Evolutionary conservation across 2,329 filamentous ascomycete species (phyloP), one percentile per base, ranked within the genome.

Genomic region (Didymella lethalis): DNA sequence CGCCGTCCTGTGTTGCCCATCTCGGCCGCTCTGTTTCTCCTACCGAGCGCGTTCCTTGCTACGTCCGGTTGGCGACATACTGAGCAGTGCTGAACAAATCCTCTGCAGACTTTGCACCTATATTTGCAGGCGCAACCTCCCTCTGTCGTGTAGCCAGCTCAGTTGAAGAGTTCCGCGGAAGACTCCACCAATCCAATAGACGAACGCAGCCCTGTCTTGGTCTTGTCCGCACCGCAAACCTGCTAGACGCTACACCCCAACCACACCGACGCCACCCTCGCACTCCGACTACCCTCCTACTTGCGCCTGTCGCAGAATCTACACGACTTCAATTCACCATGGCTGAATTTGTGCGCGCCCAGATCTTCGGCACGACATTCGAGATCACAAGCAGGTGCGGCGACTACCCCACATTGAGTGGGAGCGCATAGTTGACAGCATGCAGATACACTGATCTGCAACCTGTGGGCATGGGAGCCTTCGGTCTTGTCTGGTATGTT

Each of bases 361-460:
- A 98, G 86, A 98, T 99, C 80, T 99, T 99, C 78, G 95, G 95
- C 78, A 99, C 95, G 64, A 98, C 95, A 72, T 99, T 99, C 78
- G 95, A 99, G 87, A 98, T 98, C 82, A 99, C 95, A 71, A 97
- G 93, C 81, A 91, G 95, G 93, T 97, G 87, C 67, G 68, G 62
- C 58, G 10, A 26, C 51, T 64, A 60, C 69, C 67, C 72, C 70
- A 68, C 71, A 62, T 67, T 57, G 63, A 60, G 54, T 57, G 28
- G 52, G 34, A 44, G 55, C 48, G 49, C 52, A 50, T 53, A 26
- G 67, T 71, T 74, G 64, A 75, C 70, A 44, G 51, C 47, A 48
- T 60, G 66, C 76, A 97, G 93, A 83, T 98, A 98, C 81, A 96
- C 94, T 62, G 95, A 99, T 81, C 86, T 99, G 77, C 95, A 99